These are phyloP conservation scores for Cajanus cajan DNA, from an alignment of 306 rosid species.

Conservation along the genomic window DNA sequence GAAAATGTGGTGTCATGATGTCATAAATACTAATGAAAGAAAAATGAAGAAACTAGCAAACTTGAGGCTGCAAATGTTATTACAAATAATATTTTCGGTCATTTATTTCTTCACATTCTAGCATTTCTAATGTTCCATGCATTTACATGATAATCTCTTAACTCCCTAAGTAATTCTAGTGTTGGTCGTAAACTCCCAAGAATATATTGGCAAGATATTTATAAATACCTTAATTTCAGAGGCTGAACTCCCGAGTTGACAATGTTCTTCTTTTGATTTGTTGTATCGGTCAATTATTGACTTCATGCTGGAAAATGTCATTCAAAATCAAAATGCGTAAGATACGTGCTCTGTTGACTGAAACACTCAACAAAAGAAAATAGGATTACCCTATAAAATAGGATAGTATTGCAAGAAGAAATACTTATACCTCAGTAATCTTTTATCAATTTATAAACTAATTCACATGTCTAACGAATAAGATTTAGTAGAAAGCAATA, in stretches of 20 bases:
- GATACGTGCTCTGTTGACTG: conserved; percentile 16
- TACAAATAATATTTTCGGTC: background rate
- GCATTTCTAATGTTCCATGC: background rate
- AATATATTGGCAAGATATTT: background rate
- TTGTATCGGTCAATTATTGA: conserved; percentile 75
- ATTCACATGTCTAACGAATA: background rate
- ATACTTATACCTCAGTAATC: background rate
- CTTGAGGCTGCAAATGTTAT: background rate
- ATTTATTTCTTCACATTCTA: background rate
- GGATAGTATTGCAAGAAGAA: background rate
- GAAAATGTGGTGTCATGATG: background rate
- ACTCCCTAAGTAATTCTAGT: background rate
- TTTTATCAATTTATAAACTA: background rate
- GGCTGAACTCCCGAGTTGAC: conserved; percentile 51
- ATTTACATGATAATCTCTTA: background rate
- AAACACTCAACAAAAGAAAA: background rate
- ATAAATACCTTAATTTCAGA: conserved; percentile 82
- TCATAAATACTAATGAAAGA: background rate
- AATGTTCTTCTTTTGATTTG: conserved; percentile 71
- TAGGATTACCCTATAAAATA: background rate
- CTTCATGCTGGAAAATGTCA: conserved; percentile 66
- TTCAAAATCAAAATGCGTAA: conserved; percentile 31
- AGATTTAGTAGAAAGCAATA: background rate
- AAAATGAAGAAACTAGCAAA: background rate
- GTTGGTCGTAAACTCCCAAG: background rate